Conservation (phyloP, 2,329 filamentous ascomycete species). For the Zopfia rhizophila region DNA sequence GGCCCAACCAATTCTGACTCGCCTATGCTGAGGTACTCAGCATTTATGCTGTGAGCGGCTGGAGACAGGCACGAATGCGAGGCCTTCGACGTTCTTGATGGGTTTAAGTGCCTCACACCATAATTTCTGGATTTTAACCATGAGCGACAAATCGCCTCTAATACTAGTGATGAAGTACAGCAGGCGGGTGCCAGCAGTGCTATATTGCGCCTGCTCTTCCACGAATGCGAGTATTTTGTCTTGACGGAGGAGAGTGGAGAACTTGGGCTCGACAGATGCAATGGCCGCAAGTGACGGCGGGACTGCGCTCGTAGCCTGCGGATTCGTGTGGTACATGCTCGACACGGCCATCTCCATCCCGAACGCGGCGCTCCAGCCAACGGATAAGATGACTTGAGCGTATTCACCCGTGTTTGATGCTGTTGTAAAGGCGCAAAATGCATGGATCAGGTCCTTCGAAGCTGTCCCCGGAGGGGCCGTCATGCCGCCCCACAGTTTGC, state of each 20-base stretch:
- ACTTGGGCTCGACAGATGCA: background rate
- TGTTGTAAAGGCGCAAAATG: constrained; percentile 35
- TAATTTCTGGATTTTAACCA: background rate
- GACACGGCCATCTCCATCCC: background rate
- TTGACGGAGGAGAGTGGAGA: background rate
- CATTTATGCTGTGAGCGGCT: background rate
- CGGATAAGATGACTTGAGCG: background rate
- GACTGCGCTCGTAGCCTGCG: background rate
- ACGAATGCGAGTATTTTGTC: background rate
- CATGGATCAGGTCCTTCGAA: constrained; percentile 3
- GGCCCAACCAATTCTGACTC: constrained; percentile 15
- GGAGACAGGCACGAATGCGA: background rate
- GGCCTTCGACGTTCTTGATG: background rate
- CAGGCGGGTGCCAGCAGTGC: background rate
- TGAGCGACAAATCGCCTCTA: background rate
- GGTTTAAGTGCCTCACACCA: background rate
- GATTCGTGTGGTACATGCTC: background rate
- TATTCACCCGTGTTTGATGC: constrained; percentile 38
- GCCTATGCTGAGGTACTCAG: constrained; percentile 2
- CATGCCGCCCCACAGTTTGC: constrained; percentile 18
- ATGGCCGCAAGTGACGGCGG: background rate
- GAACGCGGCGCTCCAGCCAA: background rate
- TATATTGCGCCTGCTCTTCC: background rate
- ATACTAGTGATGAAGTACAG: background rate
- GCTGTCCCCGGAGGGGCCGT: background rate